A percentile compares a stretch with the other conserved stretches of the same genome.
These are phyloP conservation scores for Ottelia alismoides DNA, from an alignment of 106 monocot genomes.

Conservation along the genomic window DNA sequence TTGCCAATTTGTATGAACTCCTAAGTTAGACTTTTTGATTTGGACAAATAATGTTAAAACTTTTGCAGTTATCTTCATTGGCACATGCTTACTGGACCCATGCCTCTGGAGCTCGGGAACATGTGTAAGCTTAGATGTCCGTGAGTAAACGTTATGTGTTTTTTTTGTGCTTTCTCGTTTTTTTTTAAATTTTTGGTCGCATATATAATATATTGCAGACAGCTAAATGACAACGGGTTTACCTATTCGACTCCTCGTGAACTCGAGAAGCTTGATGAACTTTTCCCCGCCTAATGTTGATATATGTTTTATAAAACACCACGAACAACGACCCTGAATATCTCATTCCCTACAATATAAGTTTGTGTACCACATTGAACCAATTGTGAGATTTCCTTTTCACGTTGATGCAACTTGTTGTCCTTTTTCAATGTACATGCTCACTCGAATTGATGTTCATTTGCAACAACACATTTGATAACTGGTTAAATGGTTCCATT, in stretches of 20 bases:
- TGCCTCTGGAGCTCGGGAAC: constrained; percentile 92
- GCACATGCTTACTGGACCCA: constrained; percentile 79
- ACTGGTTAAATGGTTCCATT: constrained; percentile 72
- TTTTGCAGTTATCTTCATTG: constrained; percentile 75
- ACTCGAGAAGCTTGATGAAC: constrained; percentile 77
- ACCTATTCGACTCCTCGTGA: constrained; percentile 65
- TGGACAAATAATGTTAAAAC: not conserved
- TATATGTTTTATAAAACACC: constrained; percentile 38
- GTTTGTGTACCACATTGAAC: constrained; percentile 73
- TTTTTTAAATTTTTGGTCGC: not conserved
- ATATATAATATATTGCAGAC: constrained; percentile 20
- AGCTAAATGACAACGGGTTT: constrained; percentile 76
- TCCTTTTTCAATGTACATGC: not conserved
- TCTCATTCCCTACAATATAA: constrained; percentile 70
- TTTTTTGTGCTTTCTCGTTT: not conserved
- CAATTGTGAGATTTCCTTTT: constrained; percentile 52
- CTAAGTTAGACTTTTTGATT: not conserved
- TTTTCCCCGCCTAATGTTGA: too few species aligned
- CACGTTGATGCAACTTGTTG: not conserved
- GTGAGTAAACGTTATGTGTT: constrained; percentile 22
- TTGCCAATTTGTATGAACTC: constrained; percentile 72
- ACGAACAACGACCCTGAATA: constrained; percentile 84
- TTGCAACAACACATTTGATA: constrained; percentile 82
- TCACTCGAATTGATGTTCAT: too few species aligned
- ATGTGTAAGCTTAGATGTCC: constrained; percentile 95